Percentiles rank a stretch among this genome's conserved stretches.
Evolutionary conservation across 805 yeast genomes (phyloP).

Genomic region (Saccharomycopsis babjevae): DNA sequence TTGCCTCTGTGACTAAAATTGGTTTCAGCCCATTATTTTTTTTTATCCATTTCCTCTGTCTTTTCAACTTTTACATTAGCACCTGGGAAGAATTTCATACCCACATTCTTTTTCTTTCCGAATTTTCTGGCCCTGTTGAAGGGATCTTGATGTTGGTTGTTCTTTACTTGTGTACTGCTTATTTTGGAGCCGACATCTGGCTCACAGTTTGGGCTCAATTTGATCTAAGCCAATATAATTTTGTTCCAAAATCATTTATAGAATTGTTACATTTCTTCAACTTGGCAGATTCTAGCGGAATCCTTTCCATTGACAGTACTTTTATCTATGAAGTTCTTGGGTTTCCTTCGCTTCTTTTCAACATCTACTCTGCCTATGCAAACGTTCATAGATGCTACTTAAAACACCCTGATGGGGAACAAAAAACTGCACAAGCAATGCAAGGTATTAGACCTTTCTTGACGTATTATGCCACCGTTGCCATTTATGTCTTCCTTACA

Average conservation of each 20-base stretch:
- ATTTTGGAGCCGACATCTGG: conserved; percentile 66
- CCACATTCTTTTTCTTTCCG: conserved; percentile 65
- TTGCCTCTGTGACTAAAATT: conserved; percentile 65
- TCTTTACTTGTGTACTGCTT: conserved; percentile 52
- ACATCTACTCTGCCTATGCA: conserved; percentile 54
- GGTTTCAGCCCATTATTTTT: conserved; percentile 58
- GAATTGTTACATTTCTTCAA: not conserved
- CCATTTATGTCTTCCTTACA: conserved; percentile 37
- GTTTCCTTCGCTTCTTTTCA: conserved; percentile 47
- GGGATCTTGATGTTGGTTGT: conserved; percentile 62
- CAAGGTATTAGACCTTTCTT: conserved; percentile 62
- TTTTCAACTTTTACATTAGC: conserved; percentile 75
- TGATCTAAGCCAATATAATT: not conserved
- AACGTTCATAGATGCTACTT: conserved; percentile 44
- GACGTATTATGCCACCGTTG: conserved; percentile 39
- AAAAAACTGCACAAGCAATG: conserved; percentile 29
- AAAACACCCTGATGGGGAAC: conserved; percentile 21
- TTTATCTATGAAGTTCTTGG: conserved; percentile 42
- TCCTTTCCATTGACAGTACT: conserved; percentile 28
- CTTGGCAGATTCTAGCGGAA: conserved; percentile 14
- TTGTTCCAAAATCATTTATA: conserved; percentile 1
- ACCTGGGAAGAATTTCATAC: conserved; percentile 97
- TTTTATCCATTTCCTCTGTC: conserved; percentile 59
- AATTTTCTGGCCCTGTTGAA: conserved; percentile 90
- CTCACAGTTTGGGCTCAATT: not conserved